Conservation (phyloP, 2,329 filamentous ascomycete species). For the Talaromyces sp. region DNA sequence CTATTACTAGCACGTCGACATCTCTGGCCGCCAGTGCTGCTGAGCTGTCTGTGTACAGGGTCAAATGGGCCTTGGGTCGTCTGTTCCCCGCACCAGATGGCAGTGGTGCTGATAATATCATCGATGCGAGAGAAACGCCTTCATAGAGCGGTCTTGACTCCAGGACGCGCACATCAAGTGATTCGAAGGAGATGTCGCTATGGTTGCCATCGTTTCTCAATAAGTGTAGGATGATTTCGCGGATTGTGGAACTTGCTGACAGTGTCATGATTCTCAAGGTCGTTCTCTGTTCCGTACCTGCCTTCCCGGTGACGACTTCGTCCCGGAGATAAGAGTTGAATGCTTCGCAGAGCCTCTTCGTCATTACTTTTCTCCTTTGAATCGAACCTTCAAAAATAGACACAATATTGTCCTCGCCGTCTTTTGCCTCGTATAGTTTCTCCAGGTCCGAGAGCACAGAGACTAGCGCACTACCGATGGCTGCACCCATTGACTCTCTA, state of each 20-base stretch:
- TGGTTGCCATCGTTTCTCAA: slow-evolving; percentile 29
- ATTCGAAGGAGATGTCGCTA: slow-evolving; percentile 29
- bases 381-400: slow-evolving; percentile 28
- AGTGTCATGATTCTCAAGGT: slow-evolving; percentile 56
- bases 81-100: slow-evolving; percentile 19
- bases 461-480: slow-evolving; percentile 46
- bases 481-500: slow-evolving; percentile 62
- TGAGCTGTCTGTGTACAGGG: slow-evolving; percentile 58
- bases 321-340: slow-evolving; percentile 28
- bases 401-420: slow-evolving; percentile 17
- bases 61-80: slow-evolving; percentile 38
- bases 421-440: slow-evolving; percentile 24
- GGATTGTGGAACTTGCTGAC: slow-evolving; percentile 61
- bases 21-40: slow-evolving; percentile 51
- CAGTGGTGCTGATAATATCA: slow-evolving; percentile 20
- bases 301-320: slow-evolving; percentile 19
- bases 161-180: slow-evolving; percentile 57
- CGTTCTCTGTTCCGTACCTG: slow-evolving; percentile 13
- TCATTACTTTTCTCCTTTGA: slow-evolving; percentile 23
- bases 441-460: slow-evolving; percentile 26
- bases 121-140: slow-evolving; percentile 51
- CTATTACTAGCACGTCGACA: slow-evolving; percentile 59
- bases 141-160: slow-evolving; percentile 66
- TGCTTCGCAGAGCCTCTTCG: slow-evolving; percentile 24
- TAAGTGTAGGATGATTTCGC: slow-evolving; percentile 44